Evolutionary conservation across 1,284 basidiomycete species (phyloP).

Genomic region (Peniophora sp.): DNA sequence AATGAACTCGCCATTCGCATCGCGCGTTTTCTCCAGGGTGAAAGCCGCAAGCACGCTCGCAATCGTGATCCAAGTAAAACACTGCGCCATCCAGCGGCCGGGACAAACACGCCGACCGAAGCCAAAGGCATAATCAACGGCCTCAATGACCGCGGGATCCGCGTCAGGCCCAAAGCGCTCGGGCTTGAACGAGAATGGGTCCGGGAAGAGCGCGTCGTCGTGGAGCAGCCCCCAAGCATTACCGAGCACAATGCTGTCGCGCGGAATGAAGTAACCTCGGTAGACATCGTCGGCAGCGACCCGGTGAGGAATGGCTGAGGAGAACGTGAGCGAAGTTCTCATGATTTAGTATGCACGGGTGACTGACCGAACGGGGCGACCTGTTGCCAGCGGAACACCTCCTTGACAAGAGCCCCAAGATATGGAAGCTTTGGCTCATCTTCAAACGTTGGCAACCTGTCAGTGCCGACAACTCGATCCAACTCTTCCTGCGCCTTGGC

Average conservation of each 20-base stretch:
- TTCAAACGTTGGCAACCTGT: constrained; percentile 25
- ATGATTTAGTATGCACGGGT: background rate
- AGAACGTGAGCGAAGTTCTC: background rate
- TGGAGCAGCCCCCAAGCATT: constrained; percentile 17
- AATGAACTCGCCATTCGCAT: constrained; percentile 14
- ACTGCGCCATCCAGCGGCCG: constrained; percentile 17
- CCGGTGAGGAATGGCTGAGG: constrained; percentile 17
- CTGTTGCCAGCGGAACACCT: constrained; percentile 25
- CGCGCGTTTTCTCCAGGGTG: constrained; percentile 14
- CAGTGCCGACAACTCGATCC: constrained; percentile 18
- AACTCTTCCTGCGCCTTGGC: constrained; percentile 23
- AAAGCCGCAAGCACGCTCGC: constrained; percentile 15
- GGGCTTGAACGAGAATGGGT: constrained; percentile 13
- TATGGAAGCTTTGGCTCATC: constrained; percentile 23
- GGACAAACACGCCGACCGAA: constrained; percentile 17
- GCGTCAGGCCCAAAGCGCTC: constrained; percentile 10
- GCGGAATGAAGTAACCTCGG: constrained; percentile 21
- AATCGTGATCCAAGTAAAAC: constrained; percentile 16
- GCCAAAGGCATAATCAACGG: constrained; percentile 14
- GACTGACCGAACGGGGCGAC: constrained; percentile 20
- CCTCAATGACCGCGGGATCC: constrained; percentile 7
- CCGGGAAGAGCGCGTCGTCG: constrained; percentile 12
- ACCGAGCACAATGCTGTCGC: constrained; percentile 13
- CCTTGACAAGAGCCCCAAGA: constrained; percentile 24
- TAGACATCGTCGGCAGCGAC: constrained; percentile 23